Percentiles rank a stretch among this genome's conserved stretches.
Evolutionary conservation across 805 yeast genomes (phyloP).

Genomic region (Maudiozyma turicensis): DNA sequence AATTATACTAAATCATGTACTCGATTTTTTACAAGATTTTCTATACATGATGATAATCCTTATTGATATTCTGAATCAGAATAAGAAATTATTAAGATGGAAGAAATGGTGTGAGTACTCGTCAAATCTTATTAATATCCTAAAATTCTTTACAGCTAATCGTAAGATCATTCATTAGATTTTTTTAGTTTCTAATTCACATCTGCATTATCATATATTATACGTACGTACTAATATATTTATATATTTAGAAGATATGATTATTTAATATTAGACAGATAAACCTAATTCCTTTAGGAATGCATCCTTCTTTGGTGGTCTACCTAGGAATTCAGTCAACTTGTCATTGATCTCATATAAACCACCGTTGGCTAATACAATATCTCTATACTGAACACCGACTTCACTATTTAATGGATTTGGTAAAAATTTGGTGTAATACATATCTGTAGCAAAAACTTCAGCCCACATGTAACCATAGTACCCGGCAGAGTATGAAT

Average conservation of each 20-base stretch:
- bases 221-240: slow-evolving; percentile 1
- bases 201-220: background rate
- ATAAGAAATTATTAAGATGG: slow-evolving; percentile 5
- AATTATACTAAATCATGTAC: slow-evolving; percentile 4
- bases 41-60: slow-evolving; percentile 16
- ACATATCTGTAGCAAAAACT: slow-evolving; percentile 79
- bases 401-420: slow-evolving; percentile 55
- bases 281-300: slow-evolving; percentile 61
- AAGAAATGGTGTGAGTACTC: slow-evolving; percentile 13
- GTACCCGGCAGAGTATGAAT: slow-evolving; percentile 80
- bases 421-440: slow-evolving; percentile 53
- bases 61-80: slow-evolving; percentile 14
- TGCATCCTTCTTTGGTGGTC: slow-evolving; percentile 66
- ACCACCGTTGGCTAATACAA: slow-evolving; percentile 63
- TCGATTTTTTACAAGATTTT: slow-evolving; percentile 22
- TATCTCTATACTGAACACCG: slow-evolving; percentile 63
- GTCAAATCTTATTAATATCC: slow-evolving; percentile 17
- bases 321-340: slow-evolving; percentile 57
- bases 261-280: slow-evolving; percentile 1
- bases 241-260: background rate
- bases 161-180: background rate
- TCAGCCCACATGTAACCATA: slow-evolving; percentile 82
- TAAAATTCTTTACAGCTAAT: slow-evolving; percentile 12
- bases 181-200: background rate
- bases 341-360: slow-evolving; percentile 58